phyloP scores from a whole-genome alignment of 371 early-diverging fungal genomes.

The Mortierella sp. region DNA sequence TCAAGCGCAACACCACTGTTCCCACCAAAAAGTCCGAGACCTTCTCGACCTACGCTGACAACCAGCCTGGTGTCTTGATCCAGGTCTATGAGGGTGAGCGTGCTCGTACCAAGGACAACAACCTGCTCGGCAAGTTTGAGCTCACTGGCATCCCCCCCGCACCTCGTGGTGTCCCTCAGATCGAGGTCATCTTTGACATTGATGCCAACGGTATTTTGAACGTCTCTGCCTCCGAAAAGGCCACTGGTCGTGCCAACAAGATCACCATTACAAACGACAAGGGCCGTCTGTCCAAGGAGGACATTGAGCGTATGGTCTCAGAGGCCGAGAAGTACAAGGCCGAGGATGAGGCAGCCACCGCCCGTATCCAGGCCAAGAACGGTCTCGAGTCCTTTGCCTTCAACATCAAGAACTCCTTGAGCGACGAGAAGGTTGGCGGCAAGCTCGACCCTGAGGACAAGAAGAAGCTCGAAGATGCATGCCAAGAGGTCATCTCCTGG shows the following conservation, averaged over 20 bases:
- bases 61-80: constrained; percentile 98
- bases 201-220: constrained; percentile 98
- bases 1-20: constrained; percentile 96
- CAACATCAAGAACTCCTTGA: constrained; percentile 89
- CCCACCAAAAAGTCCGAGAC: constrained; percentile 97
- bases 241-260: constrained; percentile 93
- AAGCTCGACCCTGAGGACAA: constrained; percentile 86
- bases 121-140: constrained; percentile 95
- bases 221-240: constrained; percentile 95
- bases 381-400: constrained; percentile 92
- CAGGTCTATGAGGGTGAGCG: constrained; percentile 98
- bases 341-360: constrained; percentile 91
- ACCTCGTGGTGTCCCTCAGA: constrained; percentile 97
- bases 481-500: constrained; percentile 89
- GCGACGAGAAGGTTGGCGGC: constrained; percentile 86
- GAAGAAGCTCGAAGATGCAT: constrained; percentile 80
- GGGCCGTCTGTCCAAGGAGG: constrained; percentile 96
- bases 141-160: constrained; percentile 95
- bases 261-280: constrained; percentile 98
- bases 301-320: constrained; percentile 95
- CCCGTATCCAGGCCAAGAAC: constrained; percentile 90
- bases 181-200: constrained; percentile 97
- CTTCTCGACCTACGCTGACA: constrained; percentile 98
- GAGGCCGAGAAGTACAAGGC: constrained; percentile 97
- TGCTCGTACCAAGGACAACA: constrained; percentile 95